These are phyloP conservation scores for Herpotrichia juniperi DNA, from an alignment of 2,329 filamentous ascomycete genomes.

Conservation along the genomic window DNA sequence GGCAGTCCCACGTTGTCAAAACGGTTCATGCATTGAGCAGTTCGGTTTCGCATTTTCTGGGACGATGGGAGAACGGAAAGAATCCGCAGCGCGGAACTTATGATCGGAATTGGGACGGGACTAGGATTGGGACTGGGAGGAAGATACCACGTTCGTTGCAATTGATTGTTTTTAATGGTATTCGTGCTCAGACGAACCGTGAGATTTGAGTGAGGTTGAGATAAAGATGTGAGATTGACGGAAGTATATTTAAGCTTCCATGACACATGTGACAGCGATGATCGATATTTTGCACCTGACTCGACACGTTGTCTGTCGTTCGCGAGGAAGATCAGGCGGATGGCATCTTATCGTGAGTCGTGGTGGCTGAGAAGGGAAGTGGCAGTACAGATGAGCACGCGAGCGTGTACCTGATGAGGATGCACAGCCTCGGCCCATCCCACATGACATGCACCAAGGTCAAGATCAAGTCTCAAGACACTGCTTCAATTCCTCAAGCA, in stretches of 20 bases:
- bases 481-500: not conserved
- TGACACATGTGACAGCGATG: not conserved
- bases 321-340: not conserved
- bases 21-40: not conserved
- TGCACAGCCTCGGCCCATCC: not conserved
- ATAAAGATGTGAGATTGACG: not conserved
- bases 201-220: not conserved
- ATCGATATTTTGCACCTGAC: not conserved
- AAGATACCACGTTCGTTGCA: constrained; percentile 6
- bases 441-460: not conserved
- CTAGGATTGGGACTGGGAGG: not conserved
- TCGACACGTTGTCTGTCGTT: not conserved
- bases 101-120: not conserved
- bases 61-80: not conserved
- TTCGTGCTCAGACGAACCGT: not conserved
- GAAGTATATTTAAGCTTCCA: constrained; percentile 1
- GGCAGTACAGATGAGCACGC: not conserved
- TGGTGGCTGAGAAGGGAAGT: not conserved
- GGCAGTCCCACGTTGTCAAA: constrained; percentile 9
- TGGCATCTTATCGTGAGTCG: not conserved
- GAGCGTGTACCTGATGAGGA: not conserved
- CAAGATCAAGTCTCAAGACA: not conserved
- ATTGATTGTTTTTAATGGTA: not conserved
- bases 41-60: not conserved
- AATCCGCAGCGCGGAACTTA: constrained; percentile 10